Conservation (phyloP, 345 rosid species). For the Salix exigua region DNA sequence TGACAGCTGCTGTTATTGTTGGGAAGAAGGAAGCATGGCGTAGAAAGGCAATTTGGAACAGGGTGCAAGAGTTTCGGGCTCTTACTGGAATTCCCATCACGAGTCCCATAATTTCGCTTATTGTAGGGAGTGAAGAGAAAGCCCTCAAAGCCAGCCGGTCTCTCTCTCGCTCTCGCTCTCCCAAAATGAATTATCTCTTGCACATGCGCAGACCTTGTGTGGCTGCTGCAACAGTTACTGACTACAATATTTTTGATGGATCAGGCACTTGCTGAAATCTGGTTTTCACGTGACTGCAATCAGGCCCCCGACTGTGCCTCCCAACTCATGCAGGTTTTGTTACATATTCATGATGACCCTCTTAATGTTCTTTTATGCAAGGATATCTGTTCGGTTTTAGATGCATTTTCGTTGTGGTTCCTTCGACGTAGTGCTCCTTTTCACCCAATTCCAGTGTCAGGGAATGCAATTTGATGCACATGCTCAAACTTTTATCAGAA, state of each 20-base stretch:
- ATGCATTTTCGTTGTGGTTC: not conserved
- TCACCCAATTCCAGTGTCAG: not conserved
- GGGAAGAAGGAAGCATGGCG: slow-evolving; percentile 85
- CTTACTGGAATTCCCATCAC: slow-evolving; percentile 68
- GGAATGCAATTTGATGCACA: not conserved
- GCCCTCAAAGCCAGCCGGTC: slow-evolving; percentile 84
- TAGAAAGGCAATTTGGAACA: slow-evolving; percentile 74
- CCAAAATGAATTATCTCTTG: not conserved
- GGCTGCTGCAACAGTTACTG: not conserved
- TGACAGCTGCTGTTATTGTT: slow-evolving; percentile 77
- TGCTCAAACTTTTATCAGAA: too few species aligned
- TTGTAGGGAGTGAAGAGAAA: slow-evolving; percentile 81
- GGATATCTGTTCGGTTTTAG: not conserved
- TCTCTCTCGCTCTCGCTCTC: slow-evolving; percentile 7
- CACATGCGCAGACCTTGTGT: not conserved
- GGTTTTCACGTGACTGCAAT: slow-evolving; percentile 96
- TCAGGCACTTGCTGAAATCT: slow-evolving; percentile 64
- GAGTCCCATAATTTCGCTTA: slow-evolving; percentile 79
- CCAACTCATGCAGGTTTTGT: slow-evolving; percentile 86
- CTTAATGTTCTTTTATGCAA: not conserved
- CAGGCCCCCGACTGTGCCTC: slow-evolving; percentile 95
- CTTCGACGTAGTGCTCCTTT: not conserved
- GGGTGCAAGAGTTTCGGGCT: slow-evolving; percentile 61
- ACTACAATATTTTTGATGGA: slow-evolving; percentile 12
- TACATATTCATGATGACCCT: not conserved